phyloP scores from a whole-genome alignment of 164 flowering plant species.

The Piper betle region DNA sequence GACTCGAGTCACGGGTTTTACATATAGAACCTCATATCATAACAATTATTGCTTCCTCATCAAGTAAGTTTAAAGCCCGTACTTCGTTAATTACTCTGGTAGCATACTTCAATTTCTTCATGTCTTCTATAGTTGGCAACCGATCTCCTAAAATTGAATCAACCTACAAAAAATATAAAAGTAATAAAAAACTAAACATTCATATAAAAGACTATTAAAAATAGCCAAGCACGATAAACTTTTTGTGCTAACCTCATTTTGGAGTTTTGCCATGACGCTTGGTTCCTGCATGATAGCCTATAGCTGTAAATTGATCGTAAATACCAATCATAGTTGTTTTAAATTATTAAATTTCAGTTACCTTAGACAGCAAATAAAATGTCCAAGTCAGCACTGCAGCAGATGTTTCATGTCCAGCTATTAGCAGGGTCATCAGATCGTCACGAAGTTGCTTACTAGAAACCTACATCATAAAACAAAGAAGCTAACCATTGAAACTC shows the following conservation, averaged over 20 bases:
- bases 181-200: background rate
- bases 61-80: slow-evolving; percentile 9
- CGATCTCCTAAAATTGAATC: slow-evolving; percentile 85
- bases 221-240: background rate
- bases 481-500: background rate
- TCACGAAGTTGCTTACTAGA: slow-evolving; percentile 99
- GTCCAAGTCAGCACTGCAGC: slow-evolving; percentile 98
- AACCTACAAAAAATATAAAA: slow-evolving; percentile 31
- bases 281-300: slow-evolving; percentile 52
- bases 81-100: slow-evolving; percentile 92
- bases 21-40: background rate
- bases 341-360: slow-evolving; percentile 4
- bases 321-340: background rate
- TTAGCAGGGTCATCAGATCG: slow-evolving; percentile 96
- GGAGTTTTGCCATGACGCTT: slow-evolving; percentile 70
- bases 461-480: slow-evolving; percentile 35
- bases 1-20: too few species aligned
- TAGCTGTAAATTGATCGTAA: background rate
- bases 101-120: slow-evolving; percentile 87
- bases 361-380: slow-evolving; percentile 80
- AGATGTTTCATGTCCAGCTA: slow-evolving; percentile 98
- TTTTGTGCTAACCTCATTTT: slow-evolving; percentile 54
- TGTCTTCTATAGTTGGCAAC: slow-evolving; percentile 80
- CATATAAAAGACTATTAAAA: background rate
- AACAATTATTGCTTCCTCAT: background rate